Evolutionary conservation across 2,329 filamentous ascomycete genomes (phyloP).

Genomic region (Talaromyces sp.): DNA sequence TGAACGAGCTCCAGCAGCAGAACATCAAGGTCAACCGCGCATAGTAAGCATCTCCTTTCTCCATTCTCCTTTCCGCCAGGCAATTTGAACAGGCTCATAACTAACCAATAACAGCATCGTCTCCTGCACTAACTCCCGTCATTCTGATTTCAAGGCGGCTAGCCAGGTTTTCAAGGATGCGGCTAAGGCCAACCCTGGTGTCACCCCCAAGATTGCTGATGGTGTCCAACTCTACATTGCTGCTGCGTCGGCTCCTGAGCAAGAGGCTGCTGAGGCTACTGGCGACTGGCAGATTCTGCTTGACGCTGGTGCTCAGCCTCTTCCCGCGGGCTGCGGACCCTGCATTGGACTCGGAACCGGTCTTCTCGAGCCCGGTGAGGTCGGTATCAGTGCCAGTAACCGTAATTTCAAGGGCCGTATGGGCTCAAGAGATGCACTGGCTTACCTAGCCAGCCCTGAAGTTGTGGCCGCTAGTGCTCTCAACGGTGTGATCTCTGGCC

Average conservation of each 20-base stretch:
- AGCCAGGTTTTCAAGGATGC: conserved; percentile 84
- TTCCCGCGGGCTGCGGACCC: conserved; percentile 76
- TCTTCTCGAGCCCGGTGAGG: conserved; percentile 80
- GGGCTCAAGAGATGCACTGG: conserved; percentile 76
- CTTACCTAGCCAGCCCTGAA: conserved; percentile 86
- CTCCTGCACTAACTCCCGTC: conserved; percentile 84
- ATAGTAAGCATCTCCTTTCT: conserved; percentile 54
- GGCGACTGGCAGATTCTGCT: conserved; percentile 85
- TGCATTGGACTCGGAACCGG: conserved; percentile 86
- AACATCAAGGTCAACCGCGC: conserved; percentile 80
- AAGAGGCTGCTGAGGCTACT: conserved; percentile 72
- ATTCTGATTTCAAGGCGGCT: conserved; percentile 78
- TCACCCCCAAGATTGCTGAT: conserved; percentile 69
- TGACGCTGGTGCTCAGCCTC: conserved; percentile 72
- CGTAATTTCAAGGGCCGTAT: conserved; percentile 91
- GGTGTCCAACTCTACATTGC: conserved; percentile 88
- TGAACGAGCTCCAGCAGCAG: conserved; percentile 71
- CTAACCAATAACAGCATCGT: conserved; percentile 55
- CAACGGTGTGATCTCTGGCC: conserved; percentile 58
- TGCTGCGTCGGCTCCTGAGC: conserved; percentile 78
- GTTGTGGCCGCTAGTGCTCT: conserved; percentile 90
- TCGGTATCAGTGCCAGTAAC: conserved; percentile 81
- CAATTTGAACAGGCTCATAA: background rate
- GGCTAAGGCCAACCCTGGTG: conserved; percentile 60
- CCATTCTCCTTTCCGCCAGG: background rate